Evolutionary conservation across 2,329 filamentous ascomycete species (phyloP), one percentile per base, ranked within the genome.

Genomic region (Phialemoniopsis sp.): DNA sequence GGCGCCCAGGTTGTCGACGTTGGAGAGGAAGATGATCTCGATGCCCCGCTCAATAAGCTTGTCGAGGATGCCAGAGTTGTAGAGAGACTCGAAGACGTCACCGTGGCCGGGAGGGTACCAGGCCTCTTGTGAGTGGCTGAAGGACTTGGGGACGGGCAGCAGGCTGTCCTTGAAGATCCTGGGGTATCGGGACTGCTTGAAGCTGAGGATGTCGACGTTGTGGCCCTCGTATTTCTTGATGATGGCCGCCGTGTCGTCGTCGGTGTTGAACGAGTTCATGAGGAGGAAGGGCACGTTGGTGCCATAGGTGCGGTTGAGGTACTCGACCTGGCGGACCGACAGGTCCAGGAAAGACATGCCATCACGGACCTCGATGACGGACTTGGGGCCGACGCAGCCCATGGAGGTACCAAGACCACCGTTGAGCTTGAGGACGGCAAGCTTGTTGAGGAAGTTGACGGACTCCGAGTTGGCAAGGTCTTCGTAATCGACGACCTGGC

Each of bases 201-300:
- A 98, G 64, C 93, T 97, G 64, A 97, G 78, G 66, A 98, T 97
- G 63, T 98, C 93, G 60, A 98, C 94, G 66, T 96, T 96, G 81
- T 98, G 93, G 49, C 93, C 93, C 75, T 98, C 91, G 72, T 97
- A 98, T 78, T 98, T 98, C 83, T 98, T 98, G 77, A 98, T 98
- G 71, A 98, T 98, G 69, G 89, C 89, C 47, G 90, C 89, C 37
- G 93, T 98, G 63, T 98, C 93, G 57, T 91, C 82, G 66, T 98
- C 90, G 63, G 93, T 98, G 81, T 98, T 98, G 87, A 98, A 98
- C 40, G 93, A 97, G 84, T 98, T 98, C 93, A 98, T 98, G 56
- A 98, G 84, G 53, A 98, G 83, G 68, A 98, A 96, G 36, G 93
- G 93, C 28, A 98, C 93, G 63, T 96, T 97, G 66, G 94, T 89